Conservation (phyloP, 257 asterid genomes). For the Fraxinus quadrangulata region DNA sequence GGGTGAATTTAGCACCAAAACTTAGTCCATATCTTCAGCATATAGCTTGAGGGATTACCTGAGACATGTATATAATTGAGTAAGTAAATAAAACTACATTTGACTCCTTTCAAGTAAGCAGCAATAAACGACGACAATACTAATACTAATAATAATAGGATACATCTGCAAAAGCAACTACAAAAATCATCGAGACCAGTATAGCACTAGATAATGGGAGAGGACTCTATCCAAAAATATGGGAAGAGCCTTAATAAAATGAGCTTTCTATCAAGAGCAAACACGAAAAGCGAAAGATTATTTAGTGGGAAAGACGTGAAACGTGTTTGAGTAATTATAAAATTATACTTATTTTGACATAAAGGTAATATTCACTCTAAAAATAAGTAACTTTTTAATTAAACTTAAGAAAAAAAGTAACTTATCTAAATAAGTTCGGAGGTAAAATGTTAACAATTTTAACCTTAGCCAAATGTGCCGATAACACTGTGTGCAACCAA, state of each 20-base stretch:
- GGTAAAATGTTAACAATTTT: too few species aligned
- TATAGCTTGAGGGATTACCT: slow-evolving; percentile 51
- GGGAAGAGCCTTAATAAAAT: slow-evolving; percentile 36
- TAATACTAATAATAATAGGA: neutral
- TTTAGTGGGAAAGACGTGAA: too few species aligned
- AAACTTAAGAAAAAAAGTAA: too few species aligned
- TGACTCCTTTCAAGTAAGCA: neutral
- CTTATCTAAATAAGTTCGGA: too few species aligned
- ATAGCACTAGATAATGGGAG: slow-evolving; percentile 36
- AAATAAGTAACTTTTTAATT: too few species aligned
- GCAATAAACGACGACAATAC: neutral
- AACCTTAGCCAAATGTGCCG: too few species aligned
- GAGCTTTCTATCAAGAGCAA: neutral
- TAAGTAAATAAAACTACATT: neutral
- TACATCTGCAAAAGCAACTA: slow-evolving; percentile 48
- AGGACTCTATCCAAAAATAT: slow-evolving; percentile 39
- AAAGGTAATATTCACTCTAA: neutral
- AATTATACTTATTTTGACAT: too few species aligned
- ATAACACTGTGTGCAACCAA: neutral
- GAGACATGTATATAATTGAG: neutral
- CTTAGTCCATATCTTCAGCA: slow-evolving; percentile 66
- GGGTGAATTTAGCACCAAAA: slow-evolving; percentile 56
- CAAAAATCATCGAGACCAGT: slow-evolving; percentile 32
- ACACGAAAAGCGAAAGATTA: neutral
- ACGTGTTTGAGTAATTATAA: too few species aligned